These are phyloP conservation scores for Tanacetum coccineum DNA, from an alignment of 129 eudicot genomes.

Conservation along the genomic window DNA sequence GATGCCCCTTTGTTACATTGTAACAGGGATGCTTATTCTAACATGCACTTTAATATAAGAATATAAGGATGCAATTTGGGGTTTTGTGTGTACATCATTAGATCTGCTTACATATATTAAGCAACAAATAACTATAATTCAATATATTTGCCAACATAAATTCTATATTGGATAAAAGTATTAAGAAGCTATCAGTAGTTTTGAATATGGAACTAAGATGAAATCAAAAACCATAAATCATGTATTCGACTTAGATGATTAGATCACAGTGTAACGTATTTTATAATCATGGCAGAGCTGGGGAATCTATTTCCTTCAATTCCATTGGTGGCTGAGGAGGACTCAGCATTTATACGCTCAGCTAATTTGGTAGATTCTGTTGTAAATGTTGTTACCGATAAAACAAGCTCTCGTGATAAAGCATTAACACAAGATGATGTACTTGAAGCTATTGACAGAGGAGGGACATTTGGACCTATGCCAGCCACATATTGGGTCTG, in stretches of 20 bases:
- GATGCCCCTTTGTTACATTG: too few species aligned
- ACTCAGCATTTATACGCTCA: constrained; percentile 72
- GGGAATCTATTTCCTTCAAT: constrained; percentile 70
- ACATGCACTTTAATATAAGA: too few species aligned
- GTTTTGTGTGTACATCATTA: too few species aligned
- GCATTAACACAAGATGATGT: constrained; percentile 51
- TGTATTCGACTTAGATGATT: not conserved
- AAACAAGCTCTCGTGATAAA: constrained; percentile 33
- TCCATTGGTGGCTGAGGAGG: constrained; percentile 98
- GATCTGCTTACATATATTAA: too few species aligned
- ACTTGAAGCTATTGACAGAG: constrained; percentile 89
- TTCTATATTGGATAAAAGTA: too few species aligned
- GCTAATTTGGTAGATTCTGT: constrained; percentile 76
- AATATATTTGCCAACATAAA: too few species aligned
- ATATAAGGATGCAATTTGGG: too few species aligned
- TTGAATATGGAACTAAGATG: too few species aligned
- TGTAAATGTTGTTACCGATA: constrained; percentile 54
- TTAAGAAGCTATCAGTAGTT: too few species aligned
- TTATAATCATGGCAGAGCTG: constrained; percentile 52
- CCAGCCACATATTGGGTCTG: constrained; percentile 97
- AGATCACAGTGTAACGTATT: constrained; percentile 13
- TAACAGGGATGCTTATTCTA: too few species aligned
- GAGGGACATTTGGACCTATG: constrained; percentile 70
- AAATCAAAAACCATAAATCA: too few species aligned
- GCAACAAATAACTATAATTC: too few species aligned